phyloP scores from a whole-genome alignment of 352 stramenopile species.

The Aphanomyces astaci region DNA sequence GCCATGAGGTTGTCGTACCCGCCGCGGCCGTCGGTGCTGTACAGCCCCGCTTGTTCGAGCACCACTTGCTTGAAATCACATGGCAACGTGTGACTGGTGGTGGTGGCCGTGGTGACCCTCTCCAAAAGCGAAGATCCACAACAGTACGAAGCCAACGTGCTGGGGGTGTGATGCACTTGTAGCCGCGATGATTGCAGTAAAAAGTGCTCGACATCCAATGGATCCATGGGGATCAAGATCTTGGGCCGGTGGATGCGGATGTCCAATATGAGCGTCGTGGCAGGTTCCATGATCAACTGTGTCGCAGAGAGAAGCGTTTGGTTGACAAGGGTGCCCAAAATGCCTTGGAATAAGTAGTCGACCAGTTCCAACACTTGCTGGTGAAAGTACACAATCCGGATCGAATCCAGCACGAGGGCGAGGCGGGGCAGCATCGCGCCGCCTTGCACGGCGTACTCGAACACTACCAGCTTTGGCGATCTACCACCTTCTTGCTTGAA shows the following conservation, averaged over 20 bases:
- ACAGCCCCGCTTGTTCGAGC: slow-evolving; percentile 51
- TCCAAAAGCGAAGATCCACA: background rate
- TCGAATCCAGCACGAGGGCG: slow-evolving; percentile 44
- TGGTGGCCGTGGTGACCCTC: background rate
- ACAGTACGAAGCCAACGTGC: slow-evolving; percentile 31
- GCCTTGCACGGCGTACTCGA: background rate
- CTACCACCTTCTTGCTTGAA: too few relatives aligned
- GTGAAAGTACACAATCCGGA: slow-evolving; percentile 77
- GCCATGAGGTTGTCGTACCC: slow-evolving; percentile 31
- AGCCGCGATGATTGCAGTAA: slow-evolving; percentile 50
- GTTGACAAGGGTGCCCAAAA: slow-evolving; percentile 61
- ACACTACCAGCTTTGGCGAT: background rate
- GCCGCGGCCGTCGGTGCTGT: slow-evolving; percentile 13
- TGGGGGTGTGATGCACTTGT: slow-evolving; percentile 49
- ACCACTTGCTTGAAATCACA: slow-evolving; percentile 36
- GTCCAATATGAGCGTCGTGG: slow-evolving; percentile 39
- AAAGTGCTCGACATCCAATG: slow-evolving; percentile 45
- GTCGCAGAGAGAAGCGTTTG: slow-evolving; percentile 64
- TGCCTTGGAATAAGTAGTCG: slow-evolving; percentile 76
- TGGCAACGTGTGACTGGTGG: background rate
- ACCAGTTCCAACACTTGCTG: slow-evolving; percentile 77
- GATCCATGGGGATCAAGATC: slow-evolving; percentile 52
- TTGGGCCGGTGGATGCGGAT: slow-evolving; percentile 51
- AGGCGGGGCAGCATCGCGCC: slow-evolving; percentile 37
- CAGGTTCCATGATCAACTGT: slow-evolving; percentile 56